A percentile compares a stretch with the other conserved stretches of the same genome.
Conservation (phyloP, 108 stramenopile species). For the Stephanodiscus triporus region DNA sequence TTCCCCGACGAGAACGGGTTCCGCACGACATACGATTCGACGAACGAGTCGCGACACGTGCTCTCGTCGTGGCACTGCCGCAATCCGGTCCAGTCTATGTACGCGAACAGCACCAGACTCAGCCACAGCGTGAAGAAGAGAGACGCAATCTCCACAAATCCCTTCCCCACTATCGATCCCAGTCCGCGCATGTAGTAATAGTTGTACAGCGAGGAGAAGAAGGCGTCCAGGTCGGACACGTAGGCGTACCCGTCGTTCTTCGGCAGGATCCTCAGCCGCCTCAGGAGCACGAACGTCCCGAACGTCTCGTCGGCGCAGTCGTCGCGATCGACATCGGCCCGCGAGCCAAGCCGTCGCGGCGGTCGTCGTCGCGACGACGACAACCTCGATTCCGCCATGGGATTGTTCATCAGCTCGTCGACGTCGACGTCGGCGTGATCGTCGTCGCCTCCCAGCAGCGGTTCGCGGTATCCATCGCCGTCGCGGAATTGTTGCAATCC, state of each 20-base stretch:
- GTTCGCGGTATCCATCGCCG: slow-evolving; percentile 20
- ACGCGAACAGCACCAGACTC: slow-evolving; percentile 83
- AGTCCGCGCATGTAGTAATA: slow-evolving; percentile 94
- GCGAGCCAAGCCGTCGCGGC: neutral
- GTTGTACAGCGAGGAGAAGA: slow-evolving; percentile 84
- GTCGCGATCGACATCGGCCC: neutral
- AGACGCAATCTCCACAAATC: slow-evolving; percentile 80
- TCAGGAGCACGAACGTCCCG: slow-evolving; percentile 71
- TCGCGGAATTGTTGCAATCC: slow-evolving; percentile 23
- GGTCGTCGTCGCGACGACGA: neutral
- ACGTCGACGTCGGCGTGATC: slow-evolving; percentile 7
- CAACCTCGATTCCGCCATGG: too few species aligned
- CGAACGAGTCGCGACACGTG: slow-evolving; percentile 66
- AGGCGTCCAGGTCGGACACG: slow-evolving; percentile 87
- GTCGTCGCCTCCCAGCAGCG: slow-evolving; percentile 11
- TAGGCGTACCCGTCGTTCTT: slow-evolving; percentile 69
- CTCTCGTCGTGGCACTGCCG: slow-evolving; percentile 83
- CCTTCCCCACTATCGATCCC: slow-evolving; percentile 80
- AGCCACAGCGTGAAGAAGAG: slow-evolving; percentile 90
- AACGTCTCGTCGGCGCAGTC: slow-evolving; percentile 4
- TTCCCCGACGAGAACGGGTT: slow-evolving; percentile 35
- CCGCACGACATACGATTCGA: slow-evolving; percentile 37
- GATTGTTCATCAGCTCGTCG: too few species aligned
- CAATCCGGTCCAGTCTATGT: slow-evolving; percentile 87
- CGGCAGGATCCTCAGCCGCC: slow-evolving; percentile 52